phyloP scores from a whole-genome alignment of 2,329 filamentous ascomycete species.

The Ophiostoma himal-ulmi region DNA sequence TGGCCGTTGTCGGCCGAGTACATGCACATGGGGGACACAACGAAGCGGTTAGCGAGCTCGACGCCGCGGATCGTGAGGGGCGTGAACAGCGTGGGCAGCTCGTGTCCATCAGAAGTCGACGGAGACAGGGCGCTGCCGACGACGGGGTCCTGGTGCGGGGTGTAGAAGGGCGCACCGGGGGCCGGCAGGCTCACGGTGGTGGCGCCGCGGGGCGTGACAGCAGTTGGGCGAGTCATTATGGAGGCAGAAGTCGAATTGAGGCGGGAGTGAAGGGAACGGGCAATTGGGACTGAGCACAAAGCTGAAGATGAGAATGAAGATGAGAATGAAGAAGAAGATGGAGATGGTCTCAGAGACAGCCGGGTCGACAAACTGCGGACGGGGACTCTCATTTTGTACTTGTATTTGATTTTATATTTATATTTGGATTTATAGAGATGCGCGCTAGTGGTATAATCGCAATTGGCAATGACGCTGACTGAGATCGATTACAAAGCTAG shows the following conservation, averaged over 20 bases:
- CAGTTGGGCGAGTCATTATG: slow-evolving; percentile 17
- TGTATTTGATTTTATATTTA: neutral
- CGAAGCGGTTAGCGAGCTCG: slow-evolving; percentile 52
- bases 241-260: neutral
- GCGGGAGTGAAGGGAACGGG: neutral
- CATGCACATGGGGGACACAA: slow-evolving; percentile 57
- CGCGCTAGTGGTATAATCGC: neutral
- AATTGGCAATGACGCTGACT: neutral
- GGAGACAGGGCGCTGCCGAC: slow-evolving; percentile 42
- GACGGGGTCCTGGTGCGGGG: slow-evolving; percentile 48
- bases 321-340: neutral
- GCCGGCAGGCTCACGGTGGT: slow-evolving; percentile 36
- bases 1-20: slow-evolving; percentile 58
- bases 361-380: neutral
- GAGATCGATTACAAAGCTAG: neutral
- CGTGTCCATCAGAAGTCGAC: neutral
- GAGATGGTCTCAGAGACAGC: neutral
- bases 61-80: slow-evolving; percentile 51
- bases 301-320: neutral
- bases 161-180: slow-evolving; percentile 46
- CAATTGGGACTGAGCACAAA: neutral
- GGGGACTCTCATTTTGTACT: neutral
- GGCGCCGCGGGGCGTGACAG: slow-evolving; percentile 15
- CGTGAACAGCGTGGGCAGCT: slow-evolving; percentile 48
- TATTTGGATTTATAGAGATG: neutral